Conservation (phyloP, 371 early-diverging fungal genomes). For the Mortierella sp. region DNA sequence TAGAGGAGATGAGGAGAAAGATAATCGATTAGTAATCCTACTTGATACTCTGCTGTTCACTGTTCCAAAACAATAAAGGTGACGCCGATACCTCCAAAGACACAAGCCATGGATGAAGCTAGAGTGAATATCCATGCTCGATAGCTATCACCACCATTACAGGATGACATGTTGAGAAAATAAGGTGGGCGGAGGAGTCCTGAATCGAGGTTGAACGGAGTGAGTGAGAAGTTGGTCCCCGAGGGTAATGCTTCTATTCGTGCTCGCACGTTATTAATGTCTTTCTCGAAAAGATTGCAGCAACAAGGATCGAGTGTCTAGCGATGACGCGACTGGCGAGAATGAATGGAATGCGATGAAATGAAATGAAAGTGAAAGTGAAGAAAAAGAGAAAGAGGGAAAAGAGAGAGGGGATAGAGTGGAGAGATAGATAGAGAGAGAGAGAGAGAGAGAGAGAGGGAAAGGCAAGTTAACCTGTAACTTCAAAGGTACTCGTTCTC, state of each 20-base stretch:
- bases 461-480: too few species aligned
- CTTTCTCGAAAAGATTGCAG: too few species aligned
- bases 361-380: neutral
- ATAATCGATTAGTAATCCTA: neutral
- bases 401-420: neutral
- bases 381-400: neutral
- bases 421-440: neutral
- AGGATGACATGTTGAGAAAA: conserved; percentile 4
- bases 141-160: conserved; percentile 28
- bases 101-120: conserved; percentile 52
- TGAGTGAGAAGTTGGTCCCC: too few species aligned
- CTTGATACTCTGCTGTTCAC: neutral
- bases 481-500: too few species aligned
- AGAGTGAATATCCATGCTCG: conserved; percentile 49
- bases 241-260: too few species aligned
- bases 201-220: neutral
- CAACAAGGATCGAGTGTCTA: neutral
- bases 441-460: neutral
- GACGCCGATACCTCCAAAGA: conserved; percentile 41
- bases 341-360: neutral
- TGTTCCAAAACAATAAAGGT: neutral
- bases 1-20: neutral
- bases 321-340: neutral
- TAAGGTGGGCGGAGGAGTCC: neutral
- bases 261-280: too few species aligned